phyloP scores from a whole-genome alignment of 2,329 filamentous ascomycete genomes.

The Phyllosticta capitalensis region DNA sequence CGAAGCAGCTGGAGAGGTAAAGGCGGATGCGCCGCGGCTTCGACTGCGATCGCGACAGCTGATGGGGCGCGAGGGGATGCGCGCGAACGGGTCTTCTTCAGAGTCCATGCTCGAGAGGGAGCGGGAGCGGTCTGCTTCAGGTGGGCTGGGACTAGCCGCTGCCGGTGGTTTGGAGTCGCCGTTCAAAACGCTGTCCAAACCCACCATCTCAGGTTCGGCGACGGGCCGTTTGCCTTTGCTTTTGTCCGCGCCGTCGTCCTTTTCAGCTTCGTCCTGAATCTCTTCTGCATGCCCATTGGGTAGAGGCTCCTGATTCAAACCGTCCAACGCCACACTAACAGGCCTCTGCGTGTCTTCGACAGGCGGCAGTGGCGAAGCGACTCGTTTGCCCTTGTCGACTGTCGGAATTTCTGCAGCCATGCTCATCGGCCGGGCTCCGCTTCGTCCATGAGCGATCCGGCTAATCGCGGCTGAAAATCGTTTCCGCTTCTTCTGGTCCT shows the following conservation, averaged over 20 bases:
- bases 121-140: neutral
- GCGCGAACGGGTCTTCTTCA: neutral
- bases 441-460: neutral
- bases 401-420: neutral
- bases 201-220: neutral
- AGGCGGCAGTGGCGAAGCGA: neutral
- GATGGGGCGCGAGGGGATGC: neutral
- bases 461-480: neutral
- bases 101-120: neutral
- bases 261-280: neutral
- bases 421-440: slow-evolving; percentile 1
- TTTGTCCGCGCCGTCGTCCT: neutral
- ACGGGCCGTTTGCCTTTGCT: neutral
- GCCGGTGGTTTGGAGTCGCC: neutral
- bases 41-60: neutral
- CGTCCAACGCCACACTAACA: neutral
- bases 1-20: neutral
- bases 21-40: neutral
- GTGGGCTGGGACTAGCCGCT: neutral
- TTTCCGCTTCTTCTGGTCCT: slow-evolving; percentile 2
- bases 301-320: neutral
- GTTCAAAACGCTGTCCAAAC: neutral
- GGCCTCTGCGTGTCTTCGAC: neutral
- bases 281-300: neutral
- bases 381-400: neutral